A percentile compares a stretch with the other conserved stretches of the same genome.
Conservation (phyloP, 345 rosid genomes). For the Raphanus sativus region DNA sequence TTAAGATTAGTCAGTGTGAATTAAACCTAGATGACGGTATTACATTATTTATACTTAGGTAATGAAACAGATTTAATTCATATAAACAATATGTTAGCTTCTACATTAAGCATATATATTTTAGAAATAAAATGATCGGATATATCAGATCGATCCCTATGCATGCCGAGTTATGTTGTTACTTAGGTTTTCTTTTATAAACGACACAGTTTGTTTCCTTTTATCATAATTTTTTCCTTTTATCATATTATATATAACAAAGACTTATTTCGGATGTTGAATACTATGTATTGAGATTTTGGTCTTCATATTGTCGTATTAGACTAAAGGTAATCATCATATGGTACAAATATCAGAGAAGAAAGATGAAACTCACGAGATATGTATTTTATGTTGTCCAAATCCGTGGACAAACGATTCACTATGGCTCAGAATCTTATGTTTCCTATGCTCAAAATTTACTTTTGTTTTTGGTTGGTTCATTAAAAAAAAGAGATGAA, state of each 20-base stretch:
- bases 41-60: not conserved
- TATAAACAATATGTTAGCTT: not conserved
- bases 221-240: not conserved
- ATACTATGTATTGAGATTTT: not conserved
- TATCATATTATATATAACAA: not conserved
- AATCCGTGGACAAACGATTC: conserved; percentile 36
- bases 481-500: conserved; percentile 23
- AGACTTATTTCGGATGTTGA: not conserved
- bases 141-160: not conserved
- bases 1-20: not conserved
- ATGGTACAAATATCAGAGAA: conserved; percentile 21
- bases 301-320: conserved; percentile 22
- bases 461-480: not conserved
- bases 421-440: conserved; percentile 20
- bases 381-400: conserved; percentile 34
- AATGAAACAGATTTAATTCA: not conserved
- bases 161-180: not conserved
- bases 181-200: not conserved
- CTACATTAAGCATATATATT: not conserved
- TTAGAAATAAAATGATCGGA: not conserved
- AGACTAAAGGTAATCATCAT: conserved; percentile 35
- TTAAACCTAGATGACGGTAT: too few species aligned
- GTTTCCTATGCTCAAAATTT: not conserved
- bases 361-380: conserved; percentile 37
- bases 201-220: not conserved